Evolutionary conservation across 768 basidiomycete species (phyloP).

Genomic region (Cystobasidium ongulense): DNA sequence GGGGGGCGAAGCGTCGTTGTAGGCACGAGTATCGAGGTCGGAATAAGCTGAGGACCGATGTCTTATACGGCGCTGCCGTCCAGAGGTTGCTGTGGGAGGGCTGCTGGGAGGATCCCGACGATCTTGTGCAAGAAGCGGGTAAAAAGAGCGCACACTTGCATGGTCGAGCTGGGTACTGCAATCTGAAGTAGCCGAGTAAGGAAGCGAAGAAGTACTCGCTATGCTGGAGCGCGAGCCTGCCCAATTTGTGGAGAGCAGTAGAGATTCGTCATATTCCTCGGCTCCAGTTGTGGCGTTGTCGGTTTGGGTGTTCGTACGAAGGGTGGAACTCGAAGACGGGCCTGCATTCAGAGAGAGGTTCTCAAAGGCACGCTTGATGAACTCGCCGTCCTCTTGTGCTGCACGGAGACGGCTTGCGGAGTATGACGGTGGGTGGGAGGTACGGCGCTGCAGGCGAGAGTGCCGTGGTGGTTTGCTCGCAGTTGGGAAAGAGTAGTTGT

Average conservation of each 20-base stretch:
- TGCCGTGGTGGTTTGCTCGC: neutral
- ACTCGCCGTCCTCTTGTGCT: constrained; percentile 16
- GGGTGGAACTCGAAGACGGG: neutral
- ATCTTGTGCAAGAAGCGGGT: neutral
- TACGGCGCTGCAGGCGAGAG: neutral
- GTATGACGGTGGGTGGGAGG: neutral
- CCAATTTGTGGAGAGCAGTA: neutral
- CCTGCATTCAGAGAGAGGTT: neutral
- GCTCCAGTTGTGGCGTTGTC: neutral
- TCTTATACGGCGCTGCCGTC: neutral
- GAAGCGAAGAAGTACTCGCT: neutral
- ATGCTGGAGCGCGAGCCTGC: neutral
- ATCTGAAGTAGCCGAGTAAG: neutral
- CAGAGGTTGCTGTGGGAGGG: neutral
- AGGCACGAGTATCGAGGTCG: neutral
- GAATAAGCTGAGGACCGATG: neutral
- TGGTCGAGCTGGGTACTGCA: neutral
- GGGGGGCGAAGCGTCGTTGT: neutral
- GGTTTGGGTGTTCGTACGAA: neutral
- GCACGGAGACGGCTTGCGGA: neutral
- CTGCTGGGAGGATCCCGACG: neutral
- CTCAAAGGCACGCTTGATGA: constrained; percentile 25
- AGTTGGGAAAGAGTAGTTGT: neutral
- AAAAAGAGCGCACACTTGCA: neutral
- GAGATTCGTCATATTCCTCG: neutral